Percentiles rank a stretch among this genome's conserved stretches.
These are phyloP conservation scores for Lobosporangium transversale DNA, from an alignment of 192 early-diverging fungal genomes.

Conservation along the genomic window DNA sequence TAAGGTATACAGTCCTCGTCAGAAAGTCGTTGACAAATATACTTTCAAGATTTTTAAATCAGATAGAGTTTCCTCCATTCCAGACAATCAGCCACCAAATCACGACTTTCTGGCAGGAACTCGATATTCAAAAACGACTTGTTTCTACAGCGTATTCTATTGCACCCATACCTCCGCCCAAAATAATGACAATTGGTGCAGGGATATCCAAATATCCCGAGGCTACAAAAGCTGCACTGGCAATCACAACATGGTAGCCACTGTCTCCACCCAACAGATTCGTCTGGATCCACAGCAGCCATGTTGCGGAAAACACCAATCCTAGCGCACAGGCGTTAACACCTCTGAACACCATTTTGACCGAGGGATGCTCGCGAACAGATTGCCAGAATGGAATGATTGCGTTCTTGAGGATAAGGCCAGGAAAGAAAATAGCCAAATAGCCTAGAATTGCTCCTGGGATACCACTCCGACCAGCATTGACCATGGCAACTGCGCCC, in stretches of 20 bases:
- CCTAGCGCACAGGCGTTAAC: conserved; percentile 73
- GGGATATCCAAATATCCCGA: conserved; percentile 42
- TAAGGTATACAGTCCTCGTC: no score
- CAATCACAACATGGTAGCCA: conserved; percentile 51
- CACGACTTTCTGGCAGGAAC: no score
- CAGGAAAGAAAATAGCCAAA: conserved; percentile 71
- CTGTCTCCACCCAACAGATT: conserved; percentile 28
- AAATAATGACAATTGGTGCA: conserved; percentile 39
- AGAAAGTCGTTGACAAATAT: no score
- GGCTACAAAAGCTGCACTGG: conserved; percentile 45
- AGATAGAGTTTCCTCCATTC: no score
- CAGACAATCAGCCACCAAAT: no score
- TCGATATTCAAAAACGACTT: no score
- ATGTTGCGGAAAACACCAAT: conserved; percentile 69
- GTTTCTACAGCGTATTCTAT: conserved; percentile 51
- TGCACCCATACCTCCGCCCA: conserved; percentile 53
- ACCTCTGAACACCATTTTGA: conserved; percentile 65
- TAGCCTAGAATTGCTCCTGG: conserved; percentile 63
- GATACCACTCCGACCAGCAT: conserved; percentile 37
- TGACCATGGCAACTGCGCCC: conserved; percentile 65
- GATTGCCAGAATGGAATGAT: conserved; percentile 71
- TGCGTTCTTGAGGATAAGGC: conserved; percentile 65
- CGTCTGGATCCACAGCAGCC: conserved; percentile 60
- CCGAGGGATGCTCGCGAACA: conserved; percentile 47
- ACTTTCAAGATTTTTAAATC: no score